A percentile compares a stretch with the other conserved stretches of the same genome.
Evolutionary conservation across 2,329 filamentous ascomycete species (phyloP).

Genomic region (Colletotrichum sp.): DNA sequence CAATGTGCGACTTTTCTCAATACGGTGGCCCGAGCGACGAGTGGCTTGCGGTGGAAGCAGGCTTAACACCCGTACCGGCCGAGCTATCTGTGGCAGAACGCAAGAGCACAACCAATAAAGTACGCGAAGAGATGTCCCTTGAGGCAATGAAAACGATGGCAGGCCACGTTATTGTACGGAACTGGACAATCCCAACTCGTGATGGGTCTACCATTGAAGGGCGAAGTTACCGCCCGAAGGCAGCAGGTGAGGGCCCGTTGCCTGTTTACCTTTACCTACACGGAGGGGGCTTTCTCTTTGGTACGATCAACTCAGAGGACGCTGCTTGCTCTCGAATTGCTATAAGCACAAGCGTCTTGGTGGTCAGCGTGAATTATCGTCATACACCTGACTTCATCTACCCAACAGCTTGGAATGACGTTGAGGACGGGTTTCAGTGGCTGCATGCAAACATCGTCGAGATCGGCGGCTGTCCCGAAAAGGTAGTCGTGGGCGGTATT

Average conservation of each 20-base stretch:
- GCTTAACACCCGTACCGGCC: constrained; percentile 23
- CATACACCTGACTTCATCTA: constrained; percentile 60
- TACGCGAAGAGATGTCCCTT: constrained; percentile 35
- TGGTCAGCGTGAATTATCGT: constrained; percentile 63
- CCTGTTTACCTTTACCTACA: constrained; percentile 59
- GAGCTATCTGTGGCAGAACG: constrained; percentile 25
- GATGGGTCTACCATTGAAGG: constrained; percentile 49
- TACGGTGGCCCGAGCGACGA: constrained; percentile 46
- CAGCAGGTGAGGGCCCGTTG: constrained; percentile 36
- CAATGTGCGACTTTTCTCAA: constrained; percentile 31
- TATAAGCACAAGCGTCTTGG: constrained; percentile 40
- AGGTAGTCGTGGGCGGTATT: constrained; percentile 51
- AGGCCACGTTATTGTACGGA: constrained; percentile 33
- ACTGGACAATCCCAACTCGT: constrained; percentile 44
- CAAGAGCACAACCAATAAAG: constrained; percentile 29
- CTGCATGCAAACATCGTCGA: constrained; percentile 45
- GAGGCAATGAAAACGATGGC: constrained; percentile 29
- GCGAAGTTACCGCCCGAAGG: constrained; percentile 49
- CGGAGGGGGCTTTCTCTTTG: constrained; percentile 63
- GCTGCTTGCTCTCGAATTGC: constrained; percentile 44
- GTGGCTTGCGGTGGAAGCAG: constrained; percentile 46
- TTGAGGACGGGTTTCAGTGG: constrained; percentile 61
- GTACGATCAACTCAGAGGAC: constrained; percentile 58
- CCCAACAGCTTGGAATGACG: constrained; percentile 58
- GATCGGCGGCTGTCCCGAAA: constrained; percentile 40